Evolutionary conservation across 441 rosid species (phyloP).

Genomic region (Codiaeum variegatum): DNA sequence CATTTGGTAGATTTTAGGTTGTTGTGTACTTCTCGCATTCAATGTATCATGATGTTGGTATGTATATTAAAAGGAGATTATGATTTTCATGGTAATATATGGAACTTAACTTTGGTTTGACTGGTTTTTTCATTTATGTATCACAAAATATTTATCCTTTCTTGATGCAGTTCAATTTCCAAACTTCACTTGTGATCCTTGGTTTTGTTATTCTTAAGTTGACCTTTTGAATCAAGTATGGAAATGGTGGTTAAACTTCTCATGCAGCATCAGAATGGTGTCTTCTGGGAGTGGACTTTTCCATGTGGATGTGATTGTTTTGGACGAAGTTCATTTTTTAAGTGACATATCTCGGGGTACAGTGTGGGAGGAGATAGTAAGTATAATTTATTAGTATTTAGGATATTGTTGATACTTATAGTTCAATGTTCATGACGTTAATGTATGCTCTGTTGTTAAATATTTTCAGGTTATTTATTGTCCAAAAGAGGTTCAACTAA

Average conservation of each 20-base stretch:
- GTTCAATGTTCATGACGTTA: neutral
- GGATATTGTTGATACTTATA: slow-evolving; percentile 8
- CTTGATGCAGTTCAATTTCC: neutral
- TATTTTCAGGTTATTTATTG: slow-evolving; percentile 75
- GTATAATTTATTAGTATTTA: slow-evolving; percentile 28
- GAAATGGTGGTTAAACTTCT: slow-evolving; percentile 19
- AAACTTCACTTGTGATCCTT: slow-evolving; percentile 1
- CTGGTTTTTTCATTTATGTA: neutral
- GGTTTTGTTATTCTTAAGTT: slow-evolving; percentile 3
- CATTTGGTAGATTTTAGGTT: neutral
- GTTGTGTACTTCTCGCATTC: neutral
- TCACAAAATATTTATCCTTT: neutral
- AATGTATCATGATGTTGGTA: neutral
- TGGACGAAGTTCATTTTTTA: slow-evolving; percentile 97
- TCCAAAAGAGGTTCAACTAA: slow-evolving; percentile 85
- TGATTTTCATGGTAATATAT: neutral
- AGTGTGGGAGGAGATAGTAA: slow-evolving; percentile 98
- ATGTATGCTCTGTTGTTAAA: slow-evolving; percentile 13
- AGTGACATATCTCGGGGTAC: slow-evolving; percentile 97
- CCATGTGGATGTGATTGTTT: slow-evolving; percentile 83
- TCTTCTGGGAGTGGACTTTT: slow-evolving; percentile 84
- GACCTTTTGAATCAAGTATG: slow-evolving; percentile 18
- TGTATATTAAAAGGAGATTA: neutral
- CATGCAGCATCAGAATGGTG: slow-evolving; percentile 80
- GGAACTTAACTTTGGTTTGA: neutral